Base-by-base conservation (phyloP, 1,284 basidiomycete genomes). In the Agroathelia rolfsii region DNA sequence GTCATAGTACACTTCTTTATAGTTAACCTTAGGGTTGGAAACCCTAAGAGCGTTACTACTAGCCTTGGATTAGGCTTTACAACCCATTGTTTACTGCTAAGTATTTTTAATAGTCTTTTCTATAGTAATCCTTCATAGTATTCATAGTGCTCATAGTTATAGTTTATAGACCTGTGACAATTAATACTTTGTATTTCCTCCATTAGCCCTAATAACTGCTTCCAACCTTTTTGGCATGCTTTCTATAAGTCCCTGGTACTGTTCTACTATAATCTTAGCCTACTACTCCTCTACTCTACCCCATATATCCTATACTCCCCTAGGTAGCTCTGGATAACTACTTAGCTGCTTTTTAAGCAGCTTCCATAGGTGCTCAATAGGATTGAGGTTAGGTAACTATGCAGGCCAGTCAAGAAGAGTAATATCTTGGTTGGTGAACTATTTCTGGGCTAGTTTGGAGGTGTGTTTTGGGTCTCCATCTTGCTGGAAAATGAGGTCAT, bases 401-500 rank as follows among this genome's bases (percentile, higher is more conserved):
- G 58, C 40, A n/a, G 57, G 51, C 59, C 58, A 63, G 2, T 31
- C 32, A 4, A 63, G 40, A 1, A 48, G 7, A 28, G 44, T 25
- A 27, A 62, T 44, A 17, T 49, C 16, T 18, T 61, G 37, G 6
- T 53, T 34, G 11, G 39, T n/a, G 29, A 64, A 56, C 58, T 55
- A 63, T 1, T 35, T 23, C 15, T 34, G 14, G 4, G 47, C 49
- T 5, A 41, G 11, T 20, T 47, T 43, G 8, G 48, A 48, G 15
- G 43, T 58, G 45, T 60, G 54, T 41, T 60, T 62, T 6, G 41
- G 50, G 41, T 60, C 51, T 31, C 55, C 56, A 40, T 62, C 58
- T 22, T 62, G 54, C 30, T 54, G 50, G 37, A 55, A 55, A 7
- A 42, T 35, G 30, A 47, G n/a, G n/a, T n/a, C n/a, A n/a, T n/a